Base-by-base conservation (phyloP, 768 basidiomycete species). In the Termitomyces sp. region DNA sequence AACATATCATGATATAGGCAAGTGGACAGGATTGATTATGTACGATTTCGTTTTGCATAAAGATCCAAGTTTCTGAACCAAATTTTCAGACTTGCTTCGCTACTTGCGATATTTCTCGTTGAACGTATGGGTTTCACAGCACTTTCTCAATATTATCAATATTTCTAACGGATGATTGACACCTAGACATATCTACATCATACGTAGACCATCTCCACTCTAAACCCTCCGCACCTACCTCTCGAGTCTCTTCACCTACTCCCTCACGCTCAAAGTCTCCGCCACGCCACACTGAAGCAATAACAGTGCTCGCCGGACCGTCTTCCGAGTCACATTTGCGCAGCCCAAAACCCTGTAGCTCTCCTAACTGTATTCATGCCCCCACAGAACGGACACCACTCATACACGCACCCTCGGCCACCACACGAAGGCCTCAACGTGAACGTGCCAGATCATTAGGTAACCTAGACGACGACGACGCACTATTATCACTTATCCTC, bases 11-110 rank as follows among this genome's bases (percentile, higher is more conserved):
- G 64, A 70, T 10, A 65, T 88, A 24, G 81, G 81, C 14, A 72
- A 81, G 39, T 80, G 83, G 76, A 81, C 85, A 1, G 91, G 91
- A 2, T 70, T 86, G 7, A 85, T 92, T 18, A 85, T 91, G 91
- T 92, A 61, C 61, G 88, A 77, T 6, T n/a, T 31, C 42, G 42
- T 18, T 55, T 22, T 10, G 34, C 46, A 54, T 55, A 37, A 50
- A 1, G 16, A 26, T 54, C 48, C 34, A 39, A 37, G 24, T 55
- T 61, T 51, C 61, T 42, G 13, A 39, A 7, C 31, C 3, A 46
- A 12, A 14, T 48, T 12, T 52, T 20, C 59, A 90, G 89, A 12
- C 68, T 92, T 16, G 71, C 70, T 26, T 88, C 90, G 0, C 67
- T 93, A 13, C 69, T 92, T 44, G 61, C 76, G 12, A 93, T 93